Conservation (phyloP, 177 flowering plant species). For the Telopea speciosissima region DNA sequence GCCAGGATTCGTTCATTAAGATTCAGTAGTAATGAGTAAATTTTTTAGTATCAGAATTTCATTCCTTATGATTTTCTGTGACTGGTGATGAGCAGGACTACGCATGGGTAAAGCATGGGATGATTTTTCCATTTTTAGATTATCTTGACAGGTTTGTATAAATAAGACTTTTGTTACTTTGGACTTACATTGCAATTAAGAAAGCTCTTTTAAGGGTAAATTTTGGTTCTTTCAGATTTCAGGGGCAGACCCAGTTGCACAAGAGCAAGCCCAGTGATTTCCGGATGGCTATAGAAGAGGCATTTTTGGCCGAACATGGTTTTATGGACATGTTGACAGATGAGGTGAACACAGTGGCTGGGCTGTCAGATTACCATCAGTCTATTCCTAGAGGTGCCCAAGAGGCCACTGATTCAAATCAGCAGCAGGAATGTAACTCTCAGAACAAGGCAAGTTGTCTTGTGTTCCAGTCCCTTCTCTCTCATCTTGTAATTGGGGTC, state of each 20-base stretch:
- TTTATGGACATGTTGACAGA: constrained; percentile 39
- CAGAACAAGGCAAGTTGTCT: constrained; percentile 49
- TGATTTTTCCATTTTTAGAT: constrained; percentile 81
- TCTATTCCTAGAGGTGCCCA: constrained; percentile 33
- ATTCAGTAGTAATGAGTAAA: no score
- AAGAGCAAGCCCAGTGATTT: constrained; percentile 63
- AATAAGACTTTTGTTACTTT: not conserved
- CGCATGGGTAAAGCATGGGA: constrained; percentile 82
- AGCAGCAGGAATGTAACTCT: constrained; percentile 38
- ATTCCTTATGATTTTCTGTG: not conserved
- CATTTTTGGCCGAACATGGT: constrained; percentile 77
- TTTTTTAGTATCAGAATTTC: no score
- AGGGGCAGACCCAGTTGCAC: constrained; percentile 57
- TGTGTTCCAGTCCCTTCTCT: not conserved
- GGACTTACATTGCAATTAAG: not conserved
- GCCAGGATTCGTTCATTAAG: not conserved
- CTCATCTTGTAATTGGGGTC: not conserved
- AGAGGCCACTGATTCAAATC: constrained; percentile 61
- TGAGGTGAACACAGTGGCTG: constrained; percentile 40
- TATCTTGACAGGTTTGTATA: constrained; percentile 62
- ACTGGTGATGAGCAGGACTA: constrained; percentile 63
- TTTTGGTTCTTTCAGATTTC: constrained; percentile 23
- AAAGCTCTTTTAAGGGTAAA: not conserved
- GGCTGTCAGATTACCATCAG: constrained; percentile 22
- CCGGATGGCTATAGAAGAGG: constrained; percentile 81